Conservation (phyloP, 1,284 basidiomycete genomes). For the Peniophora sp. region DNA sequence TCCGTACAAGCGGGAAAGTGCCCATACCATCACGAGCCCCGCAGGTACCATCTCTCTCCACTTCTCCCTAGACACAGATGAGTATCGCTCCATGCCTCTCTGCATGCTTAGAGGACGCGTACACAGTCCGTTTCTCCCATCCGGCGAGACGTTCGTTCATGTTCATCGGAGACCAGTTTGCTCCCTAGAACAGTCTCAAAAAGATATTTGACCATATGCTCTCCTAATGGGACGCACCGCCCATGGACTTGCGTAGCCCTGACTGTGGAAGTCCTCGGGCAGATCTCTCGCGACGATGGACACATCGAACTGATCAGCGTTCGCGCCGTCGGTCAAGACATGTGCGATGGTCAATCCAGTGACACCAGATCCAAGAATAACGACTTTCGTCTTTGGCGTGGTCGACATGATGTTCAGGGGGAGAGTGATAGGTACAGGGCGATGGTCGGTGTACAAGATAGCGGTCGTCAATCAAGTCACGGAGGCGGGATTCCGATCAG, state of each 20-base stretch:
- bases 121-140: slow-evolving; percentile 40
- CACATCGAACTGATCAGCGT: slow-evolving; percentile 30
- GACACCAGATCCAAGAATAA: slow-evolving; percentile 48
- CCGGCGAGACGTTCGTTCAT: slow-evolving; percentile 26
- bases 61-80: slow-evolving; percentile 27
- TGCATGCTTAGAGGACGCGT: not conserved
- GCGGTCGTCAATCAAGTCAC: too few relatives aligned
- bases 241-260: slow-evolving; percentile 64
- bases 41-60: slow-evolving; percentile 41
- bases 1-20: not conserved
- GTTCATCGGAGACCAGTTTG: slow-evolving; percentile 58
- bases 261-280: slow-evolving; percentile 51
- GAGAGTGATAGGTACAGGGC: not conserved
- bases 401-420: slow-evolving; percentile 1
- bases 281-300: slow-evolving; percentile 61
- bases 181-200: slow-evolving; percentile 33
- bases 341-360: slow-evolving; percentile 39
- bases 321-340: slow-evolving; percentile 21
- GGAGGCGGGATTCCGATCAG: too few relatives aligned
- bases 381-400: slow-evolving; percentile 16
- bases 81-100: not conserved
- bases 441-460: not conserved
- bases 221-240: slow-evolving; percentile 35
- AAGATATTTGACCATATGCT: slow-evolving; percentile 1
- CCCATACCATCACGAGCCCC: slow-evolving; percentile 36